Conservation (phyloP, 2,329 filamentous ascomycete genomes). For the Talaromyces sp. region DNA sequence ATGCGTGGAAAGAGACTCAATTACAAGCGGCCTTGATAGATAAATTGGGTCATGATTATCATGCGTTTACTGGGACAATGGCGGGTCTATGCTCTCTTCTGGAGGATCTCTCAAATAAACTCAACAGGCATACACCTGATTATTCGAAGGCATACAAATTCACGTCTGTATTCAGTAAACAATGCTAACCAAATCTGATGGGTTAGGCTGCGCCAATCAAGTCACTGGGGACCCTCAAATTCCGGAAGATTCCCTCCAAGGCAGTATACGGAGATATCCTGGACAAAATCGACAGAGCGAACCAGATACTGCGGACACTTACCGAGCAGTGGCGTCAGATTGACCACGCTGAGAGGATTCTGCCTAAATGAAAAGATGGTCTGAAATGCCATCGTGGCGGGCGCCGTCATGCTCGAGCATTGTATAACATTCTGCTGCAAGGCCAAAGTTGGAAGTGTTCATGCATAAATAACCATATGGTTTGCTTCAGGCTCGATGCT, state of each 20-base stretch:
- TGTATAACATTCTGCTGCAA: slow-evolving; percentile 14
- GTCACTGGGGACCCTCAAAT: background rate
- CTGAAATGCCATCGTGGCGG: background rate
- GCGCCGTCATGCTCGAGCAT: background rate
- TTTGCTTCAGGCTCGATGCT: slow-evolving; percentile 3
- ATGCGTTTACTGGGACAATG: background rate
- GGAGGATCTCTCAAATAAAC: background rate
- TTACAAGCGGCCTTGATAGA: background rate
- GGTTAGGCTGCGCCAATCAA: background rate
- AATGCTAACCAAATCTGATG: background rate
- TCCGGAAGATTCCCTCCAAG: slow-evolving; percentile 20
- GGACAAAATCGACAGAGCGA: slow-evolving; percentile 18
- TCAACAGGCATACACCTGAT: slow-evolving; percentile 4
- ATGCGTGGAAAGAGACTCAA: background rate
- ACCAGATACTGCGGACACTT: slow-evolving; percentile 22
- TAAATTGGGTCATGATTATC: background rate
- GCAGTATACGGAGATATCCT: slow-evolving; percentile 23
- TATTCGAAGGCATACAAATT: background rate
- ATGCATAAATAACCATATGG: slow-evolving; percentile 2
- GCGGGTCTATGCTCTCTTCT: background rate
- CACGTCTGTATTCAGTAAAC: background rate
- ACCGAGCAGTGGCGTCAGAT: slow-evolving; percentile 20
- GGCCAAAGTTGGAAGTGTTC: slow-evolving; percentile 20
- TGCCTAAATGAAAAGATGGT: background rate
- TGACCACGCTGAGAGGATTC: background rate